Evolutionary conservation across 1,284 basidiomycete species (phyloP).

Genomic region (Boletus semigastroideus): DNA sequence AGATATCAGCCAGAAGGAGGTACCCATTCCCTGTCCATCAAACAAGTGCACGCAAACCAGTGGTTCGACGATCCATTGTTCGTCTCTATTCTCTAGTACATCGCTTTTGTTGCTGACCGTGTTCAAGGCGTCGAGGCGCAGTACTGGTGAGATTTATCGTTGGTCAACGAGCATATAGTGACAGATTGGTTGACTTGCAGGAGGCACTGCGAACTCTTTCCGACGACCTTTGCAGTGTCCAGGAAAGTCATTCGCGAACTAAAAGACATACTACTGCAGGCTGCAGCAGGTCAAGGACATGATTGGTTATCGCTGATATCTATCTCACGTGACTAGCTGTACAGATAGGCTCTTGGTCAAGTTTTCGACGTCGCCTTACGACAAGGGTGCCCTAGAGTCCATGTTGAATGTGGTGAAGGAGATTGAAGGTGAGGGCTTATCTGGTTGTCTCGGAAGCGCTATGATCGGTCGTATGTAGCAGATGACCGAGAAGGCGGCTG

Average conservation of each 20-base stretch:
- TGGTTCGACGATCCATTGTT: constrained; percentile 23
- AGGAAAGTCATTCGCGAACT: constrained; percentile 18
- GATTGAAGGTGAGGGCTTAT: constrained; percentile 17
- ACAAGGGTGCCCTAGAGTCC: constrained; percentile 19
- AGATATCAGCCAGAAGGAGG: constrained; percentile 17
- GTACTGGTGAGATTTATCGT: constrained; percentile 25
- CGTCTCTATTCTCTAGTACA: constrained; percentile 4
- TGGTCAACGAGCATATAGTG: not conserved
- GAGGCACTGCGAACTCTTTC: constrained; percentile 34
- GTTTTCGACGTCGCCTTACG: constrained; percentile 33
- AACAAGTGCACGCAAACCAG: constrained; percentile 10
- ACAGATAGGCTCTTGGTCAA: constrained; percentile 31
- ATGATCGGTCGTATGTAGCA: constrained; percentile 2
- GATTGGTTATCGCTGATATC: not conserved
- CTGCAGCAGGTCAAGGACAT: constrained; percentile 26
- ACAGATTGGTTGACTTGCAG: constrained; percentile 6
- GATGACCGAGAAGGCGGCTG: constrained; percentile 9
- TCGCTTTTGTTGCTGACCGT: constrained; percentile 3
- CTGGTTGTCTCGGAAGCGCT: not conserved
- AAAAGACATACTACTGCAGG: constrained; percentile 26
- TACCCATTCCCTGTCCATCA: constrained; percentile 24
- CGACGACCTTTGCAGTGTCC: constrained; percentile 24
- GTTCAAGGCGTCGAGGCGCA: constrained; percentile 28
- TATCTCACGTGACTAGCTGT: not conserved
- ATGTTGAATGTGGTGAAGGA: constrained; percentile 33